Conservation (phyloP, 176 grass and related monocot species). For the Zoysia japonica region DNA sequence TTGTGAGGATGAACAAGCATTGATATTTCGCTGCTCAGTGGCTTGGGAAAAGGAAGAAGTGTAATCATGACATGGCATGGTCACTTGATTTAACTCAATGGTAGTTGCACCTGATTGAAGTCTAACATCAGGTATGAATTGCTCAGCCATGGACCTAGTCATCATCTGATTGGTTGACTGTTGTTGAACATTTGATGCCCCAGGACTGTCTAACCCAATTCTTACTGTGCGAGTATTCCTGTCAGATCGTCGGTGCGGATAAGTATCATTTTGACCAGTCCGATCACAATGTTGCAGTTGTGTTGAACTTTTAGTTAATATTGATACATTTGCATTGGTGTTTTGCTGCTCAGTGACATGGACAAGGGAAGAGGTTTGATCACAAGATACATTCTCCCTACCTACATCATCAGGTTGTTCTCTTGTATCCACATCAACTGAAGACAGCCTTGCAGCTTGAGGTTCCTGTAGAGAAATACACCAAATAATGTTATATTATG, state of each 20-base stretch:
- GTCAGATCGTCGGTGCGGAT: slow-evolving; percentile 14
- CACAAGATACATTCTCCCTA: slow-evolving; percentile 3
- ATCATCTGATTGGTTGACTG: slow-evolving; percentile 13
- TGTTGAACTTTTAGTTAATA: slow-evolving; percentile 9
- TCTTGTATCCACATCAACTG: slow-evolving; percentile 21
- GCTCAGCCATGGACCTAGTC: slow-evolving; percentile 8
- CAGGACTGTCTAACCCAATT: slow-evolving; percentile 19
- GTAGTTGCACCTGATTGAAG: slow-evolving; percentile 3
- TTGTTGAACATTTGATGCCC: slow-evolving; percentile 31
- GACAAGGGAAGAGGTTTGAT: slow-evolving; percentile 18
- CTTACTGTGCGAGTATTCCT: slow-evolving; percentile 32
- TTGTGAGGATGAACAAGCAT: not conserved
- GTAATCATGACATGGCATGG: not conserved
- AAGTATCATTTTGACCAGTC: slow-evolving; percentile 13
- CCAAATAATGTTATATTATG: slow-evolving; percentile 34
- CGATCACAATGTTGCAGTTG: slow-evolving; percentile 12
- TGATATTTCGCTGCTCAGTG: slow-evolving; percentile 9
- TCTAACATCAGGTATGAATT: slow-evolving; percentile 31
- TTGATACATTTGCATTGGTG: slow-evolving; percentile 4
- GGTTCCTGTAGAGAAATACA: slow-evolving; percentile 43
- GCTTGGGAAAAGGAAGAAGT: slow-evolving; percentile 19
- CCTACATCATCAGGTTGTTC: slow-evolving; percentile 24
- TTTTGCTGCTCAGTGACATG: slow-evolving; percentile 30
- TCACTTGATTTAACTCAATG: slow-evolving; percentile 6
- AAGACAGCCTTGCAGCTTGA: slow-evolving; percentile 37